Conservation (phyloP, 306 rosid species). For the Dalbergia cochinchinensis region DNA sequence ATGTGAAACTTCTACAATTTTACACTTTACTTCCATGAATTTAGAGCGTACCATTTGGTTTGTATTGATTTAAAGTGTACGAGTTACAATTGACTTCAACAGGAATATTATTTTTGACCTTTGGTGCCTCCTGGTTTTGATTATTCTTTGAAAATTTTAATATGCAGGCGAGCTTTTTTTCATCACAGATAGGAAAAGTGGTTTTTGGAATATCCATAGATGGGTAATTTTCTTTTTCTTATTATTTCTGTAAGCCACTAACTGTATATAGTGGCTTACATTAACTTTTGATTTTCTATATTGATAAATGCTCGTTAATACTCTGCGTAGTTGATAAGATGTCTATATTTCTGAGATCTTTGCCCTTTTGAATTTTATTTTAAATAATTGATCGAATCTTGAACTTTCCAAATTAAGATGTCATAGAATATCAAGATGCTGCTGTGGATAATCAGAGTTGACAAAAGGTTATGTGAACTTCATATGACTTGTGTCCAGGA, state of each 20-base stretch:
- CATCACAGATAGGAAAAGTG: slow-evolving; percentile 80
- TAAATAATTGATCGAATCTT: background rate
- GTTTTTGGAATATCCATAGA: slow-evolving; percentile 94
- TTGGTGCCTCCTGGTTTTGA: slow-evolving; percentile 27
- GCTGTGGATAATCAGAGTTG: background rate
- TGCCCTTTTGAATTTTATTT: background rate
- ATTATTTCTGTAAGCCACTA: slow-evolving; percentile 18
- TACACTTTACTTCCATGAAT: slow-evolving; percentile 14
- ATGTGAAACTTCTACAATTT: slow-evolving; percentile 8
- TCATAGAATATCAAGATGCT: slow-evolving; percentile 6
- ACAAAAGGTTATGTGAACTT: background rate
- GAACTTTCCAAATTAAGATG: slow-evolving; percentile 13
- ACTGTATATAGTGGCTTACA: background rate
- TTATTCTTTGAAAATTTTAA: slow-evolving; percentile 38
- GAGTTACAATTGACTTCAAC: slow-evolving; percentile 7
- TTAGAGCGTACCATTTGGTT: background rate
- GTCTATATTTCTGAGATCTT: too few species aligned
- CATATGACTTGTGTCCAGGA: slow-evolving; percentile 11
- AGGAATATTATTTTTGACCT: slow-evolving; percentile 27
- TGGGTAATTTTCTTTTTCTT: slow-evolving; percentile 68
- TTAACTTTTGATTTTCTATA: slow-evolving; percentile 21
- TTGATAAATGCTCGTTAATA: background rate
- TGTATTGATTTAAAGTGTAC: slow-evolving; percentile 13
- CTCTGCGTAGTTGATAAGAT: too few species aligned
- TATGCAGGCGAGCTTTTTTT: slow-evolving; percentile 88